These are phyloP conservation scores for Medicago arabica DNA, from an alignment of 306 rosid species.

Conservation along the genomic window DNA sequence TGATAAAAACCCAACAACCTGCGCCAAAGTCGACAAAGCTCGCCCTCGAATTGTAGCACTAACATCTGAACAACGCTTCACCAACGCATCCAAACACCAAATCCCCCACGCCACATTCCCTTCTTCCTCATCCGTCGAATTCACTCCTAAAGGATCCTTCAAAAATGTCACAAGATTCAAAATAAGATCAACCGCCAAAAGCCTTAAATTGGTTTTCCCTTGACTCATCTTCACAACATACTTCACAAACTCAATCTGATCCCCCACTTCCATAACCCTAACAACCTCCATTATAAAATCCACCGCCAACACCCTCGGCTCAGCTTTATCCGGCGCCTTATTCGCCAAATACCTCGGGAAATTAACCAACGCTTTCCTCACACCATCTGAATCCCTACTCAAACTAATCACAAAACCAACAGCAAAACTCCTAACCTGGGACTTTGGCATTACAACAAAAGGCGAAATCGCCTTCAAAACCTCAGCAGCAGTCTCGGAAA, in stretches of 20 bases:
- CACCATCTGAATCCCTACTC: constrained; percentile 48
- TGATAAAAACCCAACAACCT: constrained; percentile 66
- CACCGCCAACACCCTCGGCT: constrained; percentile 78
- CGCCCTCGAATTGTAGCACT: constrained; percentile 72
- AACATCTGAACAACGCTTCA: constrained; percentile 79
- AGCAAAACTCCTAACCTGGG: constrained; percentile 69
- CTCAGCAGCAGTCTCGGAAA: constrained; percentile 65
- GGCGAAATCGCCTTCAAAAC: constrained; percentile 64
- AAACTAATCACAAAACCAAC: constrained; percentile 55
- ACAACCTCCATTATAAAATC: constrained; percentile 80
- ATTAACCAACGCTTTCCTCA: constrained; percentile 71
- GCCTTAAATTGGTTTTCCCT: constrained; percentile 79
- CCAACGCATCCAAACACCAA: constrained; percentile 77
- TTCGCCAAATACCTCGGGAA: constrained; percentile 71
- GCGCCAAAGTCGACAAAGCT: constrained; percentile 76
- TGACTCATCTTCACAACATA: constrained; percentile 71
- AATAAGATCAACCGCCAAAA: constrained; percentile 80
- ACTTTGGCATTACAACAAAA: constrained; percentile 64
- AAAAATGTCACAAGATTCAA: constrained; percentile 52
- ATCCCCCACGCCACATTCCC: constrained; percentile 60
- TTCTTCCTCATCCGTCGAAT: constrained; percentile 50
- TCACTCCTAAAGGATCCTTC: constrained; percentile 64
- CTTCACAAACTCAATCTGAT: constrained; percentile 73
- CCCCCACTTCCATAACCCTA: constrained; percentile 53
- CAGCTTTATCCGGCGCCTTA: constrained; percentile 84